Evolutionary conservation across 179 eudicot genomes (phyloP).

Genomic region (Spinacia oleracea): DNA sequence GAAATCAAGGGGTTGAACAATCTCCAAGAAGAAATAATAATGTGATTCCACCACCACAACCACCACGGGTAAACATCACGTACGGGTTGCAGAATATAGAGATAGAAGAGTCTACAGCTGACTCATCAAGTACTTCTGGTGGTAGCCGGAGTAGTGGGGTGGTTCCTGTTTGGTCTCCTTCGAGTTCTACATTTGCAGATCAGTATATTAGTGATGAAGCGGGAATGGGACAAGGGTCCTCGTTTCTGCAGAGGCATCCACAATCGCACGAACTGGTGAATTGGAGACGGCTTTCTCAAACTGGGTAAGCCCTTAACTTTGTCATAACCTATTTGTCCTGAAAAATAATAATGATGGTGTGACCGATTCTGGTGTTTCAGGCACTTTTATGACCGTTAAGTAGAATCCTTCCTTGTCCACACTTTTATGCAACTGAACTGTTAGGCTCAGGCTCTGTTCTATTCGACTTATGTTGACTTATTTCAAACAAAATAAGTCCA

Average conservation of each 20-base stretch:
- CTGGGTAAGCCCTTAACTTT: conserved; percentile 61
- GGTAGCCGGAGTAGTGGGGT: conserved; percentile 74
- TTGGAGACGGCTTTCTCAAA: conserved; percentile 90
- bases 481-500: no score
- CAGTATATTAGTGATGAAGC: conserved; percentile 69
- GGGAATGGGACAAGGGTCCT: conserved; percentile 44
- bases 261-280: conserved; percentile 71
- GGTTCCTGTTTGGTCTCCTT: conserved; percentile 97
- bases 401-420: neutral
- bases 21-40: conserved; percentile 31
- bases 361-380: neutral
- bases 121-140: conserved; percentile 59
- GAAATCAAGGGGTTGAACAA: conserved; percentile 34
- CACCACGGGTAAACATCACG: conserved; percentile 37
- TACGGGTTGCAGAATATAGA: conserved; percentile 51
- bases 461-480: no score
- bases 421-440: neutral
- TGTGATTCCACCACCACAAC: conserved; percentile 33
- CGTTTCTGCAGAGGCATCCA: conserved; percentile 88
- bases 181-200: conserved; percentile 61
- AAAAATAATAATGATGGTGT: neutral
- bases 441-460: no score
- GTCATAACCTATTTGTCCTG: conserved; percentile 9
- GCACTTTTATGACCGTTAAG: neutral
- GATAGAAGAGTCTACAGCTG: conserved; percentile 64